phyloP scores from a whole-genome alignment of 176 grass and related monocot genomes.

The Luzula sylvatica region DNA sequence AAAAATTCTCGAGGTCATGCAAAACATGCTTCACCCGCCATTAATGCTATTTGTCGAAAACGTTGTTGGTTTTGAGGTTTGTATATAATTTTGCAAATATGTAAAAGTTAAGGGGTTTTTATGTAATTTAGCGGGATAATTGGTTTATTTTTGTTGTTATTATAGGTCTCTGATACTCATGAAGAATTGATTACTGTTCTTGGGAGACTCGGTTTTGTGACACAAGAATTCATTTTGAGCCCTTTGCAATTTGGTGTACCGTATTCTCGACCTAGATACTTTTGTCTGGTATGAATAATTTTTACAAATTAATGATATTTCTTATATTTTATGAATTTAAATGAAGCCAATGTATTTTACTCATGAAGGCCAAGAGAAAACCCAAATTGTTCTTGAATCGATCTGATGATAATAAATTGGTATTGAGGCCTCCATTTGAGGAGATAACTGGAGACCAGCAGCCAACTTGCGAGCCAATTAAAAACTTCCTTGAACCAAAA shows the following conservation, averaged over 20 bases:
- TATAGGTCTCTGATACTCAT: slow-evolving; percentile 83
- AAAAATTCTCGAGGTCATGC: slow-evolving; percentile 76
- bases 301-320: neutral
- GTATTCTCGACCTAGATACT: slow-evolving; percentile 98
- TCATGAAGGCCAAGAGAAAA: slow-evolving; percentile 59
- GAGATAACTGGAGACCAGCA: slow-evolving; percentile 28
- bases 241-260: slow-evolving; percentile 87
- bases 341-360: neutral
- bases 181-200: slow-evolving; percentile 69
- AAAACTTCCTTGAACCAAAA: slow-evolving; percentile 41
- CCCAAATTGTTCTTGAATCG: slow-evolving; percentile 52
- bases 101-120: neutral
- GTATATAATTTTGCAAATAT: slow-evolving; percentile 10
- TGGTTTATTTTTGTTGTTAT: slow-evolving; percentile 6
- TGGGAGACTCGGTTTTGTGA: slow-evolving; percentile 53
- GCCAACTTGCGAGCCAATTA: slow-evolving; percentile 43
- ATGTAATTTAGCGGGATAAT: slow-evolving; percentile 8
- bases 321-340: neutral
- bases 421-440: slow-evolving; percentile 32
- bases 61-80: slow-evolving; percentile 93
- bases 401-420: slow-evolving; percentile 40
- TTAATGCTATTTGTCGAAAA: slow-evolving; percentile 91
- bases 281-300: slow-evolving; percentile 60
- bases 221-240: slow-evolving; percentile 87
- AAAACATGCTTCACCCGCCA: slow-evolving; percentile 62